Conservation (phyloP, 345 rosid genomes). For the Acer campestre region DNA sequence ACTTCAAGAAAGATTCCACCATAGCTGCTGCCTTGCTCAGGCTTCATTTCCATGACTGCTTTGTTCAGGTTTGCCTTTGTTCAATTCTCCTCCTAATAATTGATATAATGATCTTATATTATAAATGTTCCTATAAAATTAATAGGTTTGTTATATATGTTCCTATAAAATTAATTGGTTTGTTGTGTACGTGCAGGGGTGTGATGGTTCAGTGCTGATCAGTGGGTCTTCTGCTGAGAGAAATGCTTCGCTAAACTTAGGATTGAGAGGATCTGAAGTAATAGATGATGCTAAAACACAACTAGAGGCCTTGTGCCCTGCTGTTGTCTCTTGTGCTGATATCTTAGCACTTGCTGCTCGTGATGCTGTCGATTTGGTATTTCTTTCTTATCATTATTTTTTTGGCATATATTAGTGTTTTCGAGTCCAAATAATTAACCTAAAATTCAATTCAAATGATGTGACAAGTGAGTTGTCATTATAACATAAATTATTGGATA, state of each 20-base stretch:
- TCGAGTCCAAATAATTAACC: too few species aligned
- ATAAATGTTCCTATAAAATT: too few species aligned
- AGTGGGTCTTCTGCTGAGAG: slow-evolving; percentile 36
- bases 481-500: too few species aligned
- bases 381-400: not conserved
- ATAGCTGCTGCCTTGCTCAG: slow-evolving; percentile 68
- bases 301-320: slow-evolving; percentile 39
- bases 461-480: too few species aligned
- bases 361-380: slow-evolving; percentile 42
- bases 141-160: too few species aligned
- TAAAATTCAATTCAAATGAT: too few species aligned
- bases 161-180: too few species aligned
- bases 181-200: slow-evolving; percentile 24
- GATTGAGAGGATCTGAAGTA: slow-evolving; percentile 38
- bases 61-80: slow-evolving; percentile 50
- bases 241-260: slow-evolving; percentile 32
- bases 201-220: slow-evolving; percentile 41
- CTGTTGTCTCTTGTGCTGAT: slow-evolving; percentile 47
- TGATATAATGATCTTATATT: too few species aligned
- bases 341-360: slow-evolving; percentile 46
- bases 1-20: slow-evolving; percentile 60
- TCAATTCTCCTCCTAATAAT: not conserved
- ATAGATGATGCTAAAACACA: slow-evolving; percentile 43
- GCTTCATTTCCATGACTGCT: slow-evolving; percentile 80
- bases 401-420: too few species aligned